These are phyloP conservation scores for Nitzschia palea DNA, from an alignment of 108 stramenopile genomes.

Conservation along the genomic window DNA sequence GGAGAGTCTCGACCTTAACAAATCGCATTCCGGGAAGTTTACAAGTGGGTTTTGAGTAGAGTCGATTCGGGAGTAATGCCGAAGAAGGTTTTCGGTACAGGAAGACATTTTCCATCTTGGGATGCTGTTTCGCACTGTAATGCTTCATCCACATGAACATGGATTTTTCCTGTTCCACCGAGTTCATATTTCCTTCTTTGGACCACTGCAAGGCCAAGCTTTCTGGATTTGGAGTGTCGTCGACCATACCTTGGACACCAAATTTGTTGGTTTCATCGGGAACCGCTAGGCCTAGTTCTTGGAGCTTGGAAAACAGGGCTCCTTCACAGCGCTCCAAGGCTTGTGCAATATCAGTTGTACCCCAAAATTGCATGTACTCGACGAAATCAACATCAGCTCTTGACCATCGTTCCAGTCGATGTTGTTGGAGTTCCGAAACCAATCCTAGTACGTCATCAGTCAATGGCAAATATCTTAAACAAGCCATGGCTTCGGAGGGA, in stretches of 20 bases:
- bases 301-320: neutral
- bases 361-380: neutral
- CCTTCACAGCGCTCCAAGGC: neutral
- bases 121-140: neutral
- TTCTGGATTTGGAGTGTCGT: neutral
- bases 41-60: neutral
- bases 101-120: neutral
- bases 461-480: neutral
- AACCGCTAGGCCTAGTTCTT: neutral
- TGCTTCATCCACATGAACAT: neutral
- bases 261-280: neutral
- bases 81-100: neutral
- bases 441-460: neutral
- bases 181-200: neutral
- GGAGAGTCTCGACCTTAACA: neutral
- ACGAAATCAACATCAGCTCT: neutral
- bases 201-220: neutral
- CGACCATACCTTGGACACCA: neutral
- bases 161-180: neutral
- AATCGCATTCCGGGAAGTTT: neutral
- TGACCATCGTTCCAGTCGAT: neutral
- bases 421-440: neutral
- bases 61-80: neutral
- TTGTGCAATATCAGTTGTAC: neutral
- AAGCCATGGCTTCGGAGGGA: constrained; percentile 3